Percentiles rank a stretch among this genome's conserved stretches.
These are phyloP conservation scores for Lippia alba DNA, from an alignment of 305 asterid species.

Conservation along the genomic window DNA sequence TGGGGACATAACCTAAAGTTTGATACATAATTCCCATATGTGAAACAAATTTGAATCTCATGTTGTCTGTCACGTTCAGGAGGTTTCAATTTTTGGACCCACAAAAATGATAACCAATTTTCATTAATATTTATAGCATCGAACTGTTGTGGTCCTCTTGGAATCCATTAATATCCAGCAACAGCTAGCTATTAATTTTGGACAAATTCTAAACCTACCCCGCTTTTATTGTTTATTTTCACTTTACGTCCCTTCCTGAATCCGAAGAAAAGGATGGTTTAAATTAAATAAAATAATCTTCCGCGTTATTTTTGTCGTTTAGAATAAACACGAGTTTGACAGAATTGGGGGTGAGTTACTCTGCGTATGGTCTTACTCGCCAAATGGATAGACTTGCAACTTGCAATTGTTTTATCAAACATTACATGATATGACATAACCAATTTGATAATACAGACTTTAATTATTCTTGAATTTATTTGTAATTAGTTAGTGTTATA, in stretches of 20 bases:
- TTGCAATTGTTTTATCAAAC: no score
- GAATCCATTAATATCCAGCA: slow-evolving; percentile 32
- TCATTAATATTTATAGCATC: slow-evolving; percentile 10
- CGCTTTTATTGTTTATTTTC: background rate
- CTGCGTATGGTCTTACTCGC: no score
- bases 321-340: no score
- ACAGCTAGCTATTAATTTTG: slow-evolving; percentile 1
- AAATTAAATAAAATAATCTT: background rate
- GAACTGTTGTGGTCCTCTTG: slow-evolving; percentile 29
- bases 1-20: slow-evolving; percentile 18
- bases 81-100: slow-evolving; percentile 28
- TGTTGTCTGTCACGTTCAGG: slow-evolving; percentile 29
- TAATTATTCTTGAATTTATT: no score
- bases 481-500: no score
- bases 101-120: slow-evolving; percentile 26
- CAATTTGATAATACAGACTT: no score
- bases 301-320: no score
- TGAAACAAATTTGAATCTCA: slow-evolving; percentile 41
- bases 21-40: slow-evolving; percentile 1
- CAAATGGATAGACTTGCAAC: no score
- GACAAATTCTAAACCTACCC: slow-evolving; percentile 9
- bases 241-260: background rate
- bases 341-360: no score
- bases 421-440: no score
- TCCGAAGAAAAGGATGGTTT: background rate